Evolutionary conservation across 2,329 filamentous ascomycete genomes (phyloP).

Genomic region (Knoxdaviesia capensis): DNA sequence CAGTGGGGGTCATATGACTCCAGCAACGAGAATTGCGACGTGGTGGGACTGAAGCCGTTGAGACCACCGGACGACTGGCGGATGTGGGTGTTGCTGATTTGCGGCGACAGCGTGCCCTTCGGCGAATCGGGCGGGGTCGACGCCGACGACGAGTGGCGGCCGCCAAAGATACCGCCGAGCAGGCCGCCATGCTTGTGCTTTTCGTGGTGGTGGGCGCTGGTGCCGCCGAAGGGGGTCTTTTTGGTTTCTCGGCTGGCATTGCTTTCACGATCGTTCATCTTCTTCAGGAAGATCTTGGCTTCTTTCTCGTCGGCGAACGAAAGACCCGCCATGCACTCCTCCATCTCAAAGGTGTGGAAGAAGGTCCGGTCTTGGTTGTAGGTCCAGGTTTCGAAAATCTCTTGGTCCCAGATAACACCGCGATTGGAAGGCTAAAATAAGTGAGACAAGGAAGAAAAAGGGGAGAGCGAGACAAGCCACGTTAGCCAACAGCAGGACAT

Average conservation of each 20-base stretch:
- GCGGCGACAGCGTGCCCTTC: conserved; percentile 17
- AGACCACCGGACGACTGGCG: conserved; percentile 23
- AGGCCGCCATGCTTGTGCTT: conserved; percentile 20
- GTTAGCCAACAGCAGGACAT: too few relatives aligned
- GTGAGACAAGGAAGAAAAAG: background rate
- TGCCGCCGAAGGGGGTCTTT: conserved; percentile 52
- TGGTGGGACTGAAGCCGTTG: conserved; percentile 18
- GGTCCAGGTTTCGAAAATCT: conserved; percentile 84
- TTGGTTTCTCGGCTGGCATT: conserved; percentile 77
- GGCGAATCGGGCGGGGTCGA: conserved; percentile 38
- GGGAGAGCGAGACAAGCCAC: background rate
- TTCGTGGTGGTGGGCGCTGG: conserved; percentile 15
- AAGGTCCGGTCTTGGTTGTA: conserved; percentile 97
- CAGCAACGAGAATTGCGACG: conserved; percentile 38
- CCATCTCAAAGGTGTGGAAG: conserved; percentile 93
- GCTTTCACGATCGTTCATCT: conserved; percentile 91
- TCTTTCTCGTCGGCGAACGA: conserved; percentile 97
- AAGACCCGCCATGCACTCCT: conserved; percentile 74
- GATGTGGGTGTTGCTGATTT: conserved; percentile 14
- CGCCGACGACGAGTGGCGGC: conserved; percentile 36
- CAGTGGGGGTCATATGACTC: conserved; percentile 45
- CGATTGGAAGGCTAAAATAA: conserved; percentile 43
- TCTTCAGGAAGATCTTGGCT: conserved; percentile 90
- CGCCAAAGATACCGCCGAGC: conserved; percentile 40
- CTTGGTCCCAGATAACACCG: conserved; percentile 91